Percentiles rank a stretch among this genome's conserved stretches.
phyloP scores from a whole-genome alignment of 2,329 filamentous ascomycete species.

The Colletotrichum higginsianum region DNA sequence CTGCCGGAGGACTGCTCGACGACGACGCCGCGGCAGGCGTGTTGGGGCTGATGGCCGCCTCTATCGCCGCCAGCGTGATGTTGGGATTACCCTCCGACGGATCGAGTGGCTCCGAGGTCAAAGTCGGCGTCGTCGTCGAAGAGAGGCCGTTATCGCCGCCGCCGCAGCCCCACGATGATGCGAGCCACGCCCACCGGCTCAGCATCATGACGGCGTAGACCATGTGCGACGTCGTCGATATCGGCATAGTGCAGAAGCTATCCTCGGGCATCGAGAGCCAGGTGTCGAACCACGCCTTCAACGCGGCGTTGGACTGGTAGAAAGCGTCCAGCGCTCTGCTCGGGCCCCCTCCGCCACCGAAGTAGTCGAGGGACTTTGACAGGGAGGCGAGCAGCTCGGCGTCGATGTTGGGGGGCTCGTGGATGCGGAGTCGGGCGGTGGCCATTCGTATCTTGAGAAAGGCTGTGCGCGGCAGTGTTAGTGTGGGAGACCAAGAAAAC shows the following conservation, averaged over 20 bases:
- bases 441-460: conserved; percentile 58
- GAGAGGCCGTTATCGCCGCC: no score
- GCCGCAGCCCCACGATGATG: conserved; percentile 42
- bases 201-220: conserved; percentile 67
- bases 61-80: conserved; percentile 24
- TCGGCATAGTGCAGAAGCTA: conserved; percentile 62
- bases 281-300: conserved; percentile 65
- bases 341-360: conserved; percentile 50
- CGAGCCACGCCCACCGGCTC: conserved; percentile 65
- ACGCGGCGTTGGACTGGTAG: conserved; percentile 62
- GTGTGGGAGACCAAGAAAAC: background rate
- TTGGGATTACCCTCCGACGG: conserved; percentile 14
- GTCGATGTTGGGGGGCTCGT: conserved; percentile 64
- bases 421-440: conserved; percentile 60
- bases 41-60: conserved; percentile 28
- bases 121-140: no score
- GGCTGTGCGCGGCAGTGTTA: conserved; percentile 47
- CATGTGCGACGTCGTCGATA: conserved; percentile 61
- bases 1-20: conserved; percentile 5
- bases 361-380: conserved; percentile 58
- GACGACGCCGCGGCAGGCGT: background rate
- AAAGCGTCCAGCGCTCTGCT: conserved; percentile 65
- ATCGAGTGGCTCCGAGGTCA: background rate
- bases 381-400: conserved; percentile 57
- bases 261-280: conserved; percentile 61